phyloP scores from a whole-genome alignment of 2,329 filamentous ascomycete genomes.

The Penicillium sclerotiorum region DNA sequence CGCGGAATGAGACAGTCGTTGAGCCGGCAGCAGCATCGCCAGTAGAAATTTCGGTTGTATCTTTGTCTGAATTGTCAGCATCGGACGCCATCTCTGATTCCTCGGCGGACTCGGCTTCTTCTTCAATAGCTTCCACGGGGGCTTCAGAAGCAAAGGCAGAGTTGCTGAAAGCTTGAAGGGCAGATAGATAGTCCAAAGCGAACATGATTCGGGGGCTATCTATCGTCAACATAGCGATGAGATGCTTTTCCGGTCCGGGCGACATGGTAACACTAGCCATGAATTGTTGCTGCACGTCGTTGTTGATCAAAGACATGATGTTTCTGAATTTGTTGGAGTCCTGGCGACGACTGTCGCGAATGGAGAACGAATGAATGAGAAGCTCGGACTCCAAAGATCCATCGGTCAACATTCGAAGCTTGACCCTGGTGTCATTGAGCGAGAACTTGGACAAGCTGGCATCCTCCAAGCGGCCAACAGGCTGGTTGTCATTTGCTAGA shows the following conservation, averaged over 20 bases:
- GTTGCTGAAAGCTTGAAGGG: slow-evolving; percentile 79
- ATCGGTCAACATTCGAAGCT: slow-evolving; percentile 90
- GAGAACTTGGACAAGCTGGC: slow-evolving; percentile 93
- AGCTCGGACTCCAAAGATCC: slow-evolving; percentile 90
- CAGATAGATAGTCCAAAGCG: slow-evolving; percentile 92
- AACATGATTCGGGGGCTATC: slow-evolving; percentile 95
- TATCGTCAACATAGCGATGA: slow-evolving; percentile 90
- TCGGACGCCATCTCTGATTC: slow-evolving; percentile 41
- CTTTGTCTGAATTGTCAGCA: slow-evolving; percentile 30
- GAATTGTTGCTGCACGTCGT: slow-evolving; percentile 88
- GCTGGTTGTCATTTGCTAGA: slow-evolving; percentile 71
- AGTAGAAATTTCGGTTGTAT: slow-evolving; percentile 23
- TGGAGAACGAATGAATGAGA: slow-evolving; percentile 90
- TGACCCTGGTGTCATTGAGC: slow-evolving; percentile 87
- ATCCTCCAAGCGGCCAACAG: slow-evolving; percentile 74
- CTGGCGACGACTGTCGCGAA: slow-evolving; percentile 83
- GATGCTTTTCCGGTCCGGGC: slow-evolving; percentile 74
- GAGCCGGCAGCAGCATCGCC: slow-evolving; percentile 45
- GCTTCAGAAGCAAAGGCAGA: slow-evolving; percentile 65
- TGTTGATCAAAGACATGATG: slow-evolving; percentile 97
- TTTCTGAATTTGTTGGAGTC: slow-evolving; percentile 96
- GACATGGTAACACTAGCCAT: slow-evolving; percentile 97
- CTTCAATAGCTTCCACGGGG: slow-evolving; percentile 34
- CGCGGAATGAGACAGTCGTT: slow-evolving; percentile 81
- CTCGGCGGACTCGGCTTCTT: slow-evolving; percentile 37